Percentiles rank a stretch among this genome's conserved stretches.
Evolutionary conservation across 345 rosid genomes (phyloP).

Genomic region (Lenwebbia sp.): DNA sequence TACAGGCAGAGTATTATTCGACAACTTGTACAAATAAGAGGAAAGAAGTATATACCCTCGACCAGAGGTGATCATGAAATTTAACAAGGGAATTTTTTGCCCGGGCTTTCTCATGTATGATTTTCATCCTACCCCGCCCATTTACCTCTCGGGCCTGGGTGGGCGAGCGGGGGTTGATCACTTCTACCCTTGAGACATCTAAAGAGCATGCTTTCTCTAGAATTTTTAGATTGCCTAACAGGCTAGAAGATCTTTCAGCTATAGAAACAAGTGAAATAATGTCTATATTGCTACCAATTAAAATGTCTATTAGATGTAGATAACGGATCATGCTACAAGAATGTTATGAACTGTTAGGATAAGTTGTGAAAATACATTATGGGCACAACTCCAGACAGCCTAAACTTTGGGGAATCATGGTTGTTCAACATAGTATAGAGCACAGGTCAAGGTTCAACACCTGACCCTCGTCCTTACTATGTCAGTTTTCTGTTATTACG

Average conservation of each 20-base stretch:
- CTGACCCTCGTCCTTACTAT: not conserved
- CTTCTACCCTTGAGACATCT: not conserved
- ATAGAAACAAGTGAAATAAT: not conserved
- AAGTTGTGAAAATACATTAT: not conserved
- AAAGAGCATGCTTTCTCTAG: not conserved
- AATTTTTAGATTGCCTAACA: not conserved
- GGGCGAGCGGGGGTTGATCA: not conserved
- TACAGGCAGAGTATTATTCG: not conserved
- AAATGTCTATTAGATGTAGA: not conserved
- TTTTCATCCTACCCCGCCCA: not conserved
- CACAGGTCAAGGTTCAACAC: not conserved
- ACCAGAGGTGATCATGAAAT: not conserved
- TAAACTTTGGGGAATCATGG: not conserved
- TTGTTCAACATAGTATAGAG: not conserved
- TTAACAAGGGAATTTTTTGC: not conserved
- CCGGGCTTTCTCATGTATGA: not conserved
- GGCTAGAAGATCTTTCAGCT: not conserved
- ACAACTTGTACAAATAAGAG: not conserved
- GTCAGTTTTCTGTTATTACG: not conserved
- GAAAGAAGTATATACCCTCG: not conserved
- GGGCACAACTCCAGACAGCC: not conserved
- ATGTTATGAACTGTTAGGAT: not conserved
- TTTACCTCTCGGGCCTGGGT: not conserved
- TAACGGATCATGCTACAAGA: not conserved
- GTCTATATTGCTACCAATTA: not conserved